A percentile compares a stretch with the other conserved stretches of the same genome.
phyloP scores from a whole-genome alignment of 1,139 yeast genomes.

The Geotrichum australiense region DNA sequence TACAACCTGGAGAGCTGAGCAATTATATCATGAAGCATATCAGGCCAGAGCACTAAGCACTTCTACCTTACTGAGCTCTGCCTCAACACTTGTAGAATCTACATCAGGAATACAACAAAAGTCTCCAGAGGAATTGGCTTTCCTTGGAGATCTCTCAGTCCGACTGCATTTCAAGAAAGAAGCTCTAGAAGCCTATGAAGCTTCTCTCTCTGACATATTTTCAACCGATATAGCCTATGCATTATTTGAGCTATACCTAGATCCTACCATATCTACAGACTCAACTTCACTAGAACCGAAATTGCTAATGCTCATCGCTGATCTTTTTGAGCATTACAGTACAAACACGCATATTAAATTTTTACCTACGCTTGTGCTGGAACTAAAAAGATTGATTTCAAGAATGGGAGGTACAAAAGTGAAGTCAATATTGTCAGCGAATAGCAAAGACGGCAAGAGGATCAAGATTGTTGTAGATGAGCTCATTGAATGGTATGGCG shows the following conservation, averaged over 20 bases:
- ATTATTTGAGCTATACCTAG: neutral
- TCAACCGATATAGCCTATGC: neutral
- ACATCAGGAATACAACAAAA: no score
- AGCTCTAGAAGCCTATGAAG: slow-evolving; percentile 3
- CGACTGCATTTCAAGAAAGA: slow-evolving; percentile 5
- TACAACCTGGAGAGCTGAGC: neutral
- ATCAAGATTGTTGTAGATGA: neutral
- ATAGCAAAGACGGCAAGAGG: neutral
- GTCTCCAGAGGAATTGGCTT: neutral
- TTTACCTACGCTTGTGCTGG: neutral
- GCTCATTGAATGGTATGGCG: slow-evolving; percentile 4
- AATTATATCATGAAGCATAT: neutral
- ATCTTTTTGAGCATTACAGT: neutral
- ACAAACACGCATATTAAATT: neutral
- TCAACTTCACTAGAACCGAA: neutral
- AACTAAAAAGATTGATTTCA: slow-evolving; percentile 1
- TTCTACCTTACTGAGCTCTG: neutral
- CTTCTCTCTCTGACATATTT: neutral
- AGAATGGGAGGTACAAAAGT: neutral
- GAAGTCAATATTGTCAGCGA: neutral
- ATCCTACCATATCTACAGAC: neutral
- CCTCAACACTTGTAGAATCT: no score
- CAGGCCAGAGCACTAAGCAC: neutral
- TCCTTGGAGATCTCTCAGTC: neutral
- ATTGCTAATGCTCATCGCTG: neutral